Conservation (phyloP, 345 rosid species). For the Clarkia xantiana region DNA sequence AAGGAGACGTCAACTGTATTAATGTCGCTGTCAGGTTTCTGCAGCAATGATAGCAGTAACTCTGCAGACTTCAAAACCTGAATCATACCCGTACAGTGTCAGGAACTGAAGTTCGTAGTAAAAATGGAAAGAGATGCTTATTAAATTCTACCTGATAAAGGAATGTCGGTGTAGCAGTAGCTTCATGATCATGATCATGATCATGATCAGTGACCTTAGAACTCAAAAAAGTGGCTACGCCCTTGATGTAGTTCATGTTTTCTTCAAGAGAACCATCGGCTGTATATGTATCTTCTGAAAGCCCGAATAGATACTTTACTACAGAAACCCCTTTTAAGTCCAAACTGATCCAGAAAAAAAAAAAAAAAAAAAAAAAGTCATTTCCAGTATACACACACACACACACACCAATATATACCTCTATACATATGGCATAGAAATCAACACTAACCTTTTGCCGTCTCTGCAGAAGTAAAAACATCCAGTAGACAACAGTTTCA, state of each 20-base stretch:
- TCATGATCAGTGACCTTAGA: conserved; percentile 27
- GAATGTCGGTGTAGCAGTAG: conserved; percentile 1
- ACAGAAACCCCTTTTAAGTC: conserved; percentile 40
- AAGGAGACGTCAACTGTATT: conserved; percentile 28
- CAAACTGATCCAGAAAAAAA: conserved; percentile 37
- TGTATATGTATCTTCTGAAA: conserved; percentile 38
- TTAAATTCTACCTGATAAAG: conserved; percentile 32
- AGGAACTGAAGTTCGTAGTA: conserved; percentile 1
- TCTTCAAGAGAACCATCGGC: conserved; percentile 35
- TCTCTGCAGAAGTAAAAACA: conserved; percentile 52
- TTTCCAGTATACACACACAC: no score
- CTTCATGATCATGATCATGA: conserved; percentile 22
- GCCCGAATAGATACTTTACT: conserved; percentile 60
- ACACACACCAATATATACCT: no score
- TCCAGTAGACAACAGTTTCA: conserved; percentile 39
- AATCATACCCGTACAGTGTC: conserved; percentile 12
- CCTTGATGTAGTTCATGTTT: conserved; percentile 34
- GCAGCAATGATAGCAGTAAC: conserved; percentile 42
- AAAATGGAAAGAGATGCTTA: neutral
- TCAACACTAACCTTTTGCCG: conserved; percentile 62
- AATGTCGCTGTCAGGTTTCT: conserved; percentile 32
- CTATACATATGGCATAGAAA: no score
- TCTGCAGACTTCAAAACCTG: conserved; percentile 39
- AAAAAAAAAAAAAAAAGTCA: neutral
- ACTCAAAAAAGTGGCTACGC: conserved; percentile 33